phyloP scores from a whole-genome alignment of 2,329 filamentous ascomycete genomes.

The Exophiala bonariae region DNA sequence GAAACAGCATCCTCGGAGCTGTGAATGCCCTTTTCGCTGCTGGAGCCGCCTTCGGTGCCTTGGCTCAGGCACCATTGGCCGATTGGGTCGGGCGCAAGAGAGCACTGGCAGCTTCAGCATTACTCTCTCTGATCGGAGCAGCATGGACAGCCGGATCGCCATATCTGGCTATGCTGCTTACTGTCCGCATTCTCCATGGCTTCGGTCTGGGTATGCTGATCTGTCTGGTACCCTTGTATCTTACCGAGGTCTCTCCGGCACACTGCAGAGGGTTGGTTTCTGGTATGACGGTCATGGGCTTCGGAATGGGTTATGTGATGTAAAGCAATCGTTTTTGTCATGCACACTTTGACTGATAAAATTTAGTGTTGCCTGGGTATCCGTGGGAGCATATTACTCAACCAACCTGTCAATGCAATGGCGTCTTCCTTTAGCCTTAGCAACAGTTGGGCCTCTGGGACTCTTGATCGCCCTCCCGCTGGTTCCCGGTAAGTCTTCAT shows the following conservation, averaged over 20 bases:
- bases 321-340: neutral
- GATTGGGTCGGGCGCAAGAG: neutral
- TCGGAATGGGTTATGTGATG: slow-evolving; percentile 13
- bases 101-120: neutral
- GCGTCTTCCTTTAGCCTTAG: slow-evolving; percentile 18
- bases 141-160: neutral
- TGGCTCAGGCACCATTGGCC: neutral
- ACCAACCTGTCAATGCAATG: slow-evolving; percentile 11
- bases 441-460: slow-evolving; percentile 9
- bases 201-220: slow-evolving; percentile 3
- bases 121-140: neutral
- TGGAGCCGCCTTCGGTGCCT: neutral
- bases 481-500: slow-evolving; percentile 9
- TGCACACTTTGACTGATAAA: neutral
- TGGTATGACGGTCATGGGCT: slow-evolving; percentile 18
- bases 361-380: slow-evolving; percentile 16
- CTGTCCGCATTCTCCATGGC: neutral
- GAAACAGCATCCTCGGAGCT: neutral
- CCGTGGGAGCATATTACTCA: slow-evolving; percentile 13
- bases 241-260: slow-evolving; percentile 6
- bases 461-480: slow-evolving; percentile 9
- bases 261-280: slow-evolving; percentile 14
- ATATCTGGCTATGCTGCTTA: neutral
- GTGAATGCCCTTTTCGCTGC: slow-evolving; percentile 1
- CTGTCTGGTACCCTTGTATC: slow-evolving; percentile 1